Evolutionary conservation across 2,329 filamentous ascomycete species (phyloP).

Genomic region (Aspergillus pseudotamarii): DNA sequence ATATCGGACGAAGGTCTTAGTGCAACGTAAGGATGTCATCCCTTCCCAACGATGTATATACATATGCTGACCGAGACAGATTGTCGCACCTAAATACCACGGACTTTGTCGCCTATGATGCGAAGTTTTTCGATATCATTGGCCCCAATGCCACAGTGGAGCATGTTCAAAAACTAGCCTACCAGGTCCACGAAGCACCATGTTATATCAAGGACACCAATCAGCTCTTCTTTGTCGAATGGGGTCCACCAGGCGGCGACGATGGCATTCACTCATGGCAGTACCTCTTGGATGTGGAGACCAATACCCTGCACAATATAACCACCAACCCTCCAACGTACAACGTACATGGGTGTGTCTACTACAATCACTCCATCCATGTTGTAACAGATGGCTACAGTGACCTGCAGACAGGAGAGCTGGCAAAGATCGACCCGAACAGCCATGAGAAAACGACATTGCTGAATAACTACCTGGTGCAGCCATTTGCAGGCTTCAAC

Average conservation of each 20-base stretch:
- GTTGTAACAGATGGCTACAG: conserved; percentile 11
- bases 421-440: conserved; percentile 9
- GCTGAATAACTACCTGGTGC: conserved; percentile 14
- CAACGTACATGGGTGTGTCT: conserved; percentile 15
- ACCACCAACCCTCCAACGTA: conserved; percentile 11
- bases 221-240: conserved; percentile 19
- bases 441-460: conserved; percentile 7
- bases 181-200: conserved; percentile 13
- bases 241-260: conserved; percentile 16
- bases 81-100: conserved; percentile 11
- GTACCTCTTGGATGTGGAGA: conserved; percentile 15
- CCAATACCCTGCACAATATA: conserved; percentile 10
- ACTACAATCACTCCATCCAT: conserved; percentile 12
- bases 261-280: conserved; percentile 16
- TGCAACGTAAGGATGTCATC: neutral
- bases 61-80: neutral
- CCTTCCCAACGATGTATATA: neutral
- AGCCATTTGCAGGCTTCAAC: conserved; percentile 16
- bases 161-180: conserved; percentile 14
- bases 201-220: conserved; percentile 15
- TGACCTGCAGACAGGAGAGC: conserved; percentile 5
- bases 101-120: conserved; percentile 17
- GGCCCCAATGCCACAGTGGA: conserved; percentile 14
- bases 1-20: neutral
- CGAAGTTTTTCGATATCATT: conserved; percentile 15